Percentiles rank a stretch among this genome's conserved stretches.
Conservation (phyloP, 2,329 filamentous ascomycete species). For the Cercospora sp. region DNA sequence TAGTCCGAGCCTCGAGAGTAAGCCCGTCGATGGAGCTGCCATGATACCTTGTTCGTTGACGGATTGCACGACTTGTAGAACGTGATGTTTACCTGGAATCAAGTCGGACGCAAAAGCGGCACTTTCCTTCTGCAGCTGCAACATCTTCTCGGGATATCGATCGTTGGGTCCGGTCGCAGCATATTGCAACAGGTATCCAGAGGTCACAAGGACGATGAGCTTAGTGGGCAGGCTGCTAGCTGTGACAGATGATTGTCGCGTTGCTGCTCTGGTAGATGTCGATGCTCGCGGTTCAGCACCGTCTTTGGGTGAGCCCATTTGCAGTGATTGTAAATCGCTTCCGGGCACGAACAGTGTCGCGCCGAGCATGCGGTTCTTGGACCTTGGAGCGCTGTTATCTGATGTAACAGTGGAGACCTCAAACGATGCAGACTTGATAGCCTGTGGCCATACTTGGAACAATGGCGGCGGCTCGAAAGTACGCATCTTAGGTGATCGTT, state of each 20-base stretch:
- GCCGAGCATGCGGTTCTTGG: slow-evolving; percentile 19
- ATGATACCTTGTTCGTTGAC: slow-evolving; percentile 59
- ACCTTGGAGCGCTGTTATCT: slow-evolving; percentile 51
- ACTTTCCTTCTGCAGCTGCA: slow-evolving; percentile 71
- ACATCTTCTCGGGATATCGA: slow-evolving; percentile 69
- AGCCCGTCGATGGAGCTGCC: slow-evolving; percentile 56
- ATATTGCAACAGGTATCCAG: slow-evolving; percentile 75
- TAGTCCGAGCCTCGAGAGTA: slow-evolving; percentile 66
- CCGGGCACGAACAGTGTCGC: slow-evolving; percentile 17
- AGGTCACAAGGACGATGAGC: slow-evolving; percentile 69
- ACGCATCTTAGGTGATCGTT: slow-evolving; percentile 8
- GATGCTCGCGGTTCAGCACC: slow-evolving; percentile 23
- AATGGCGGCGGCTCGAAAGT: slow-evolving; percentile 63
- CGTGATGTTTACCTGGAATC: slow-evolving; percentile 78
- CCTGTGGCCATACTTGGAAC: slow-evolving; percentile 84
- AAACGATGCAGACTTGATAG: slow-evolving; percentile 71
- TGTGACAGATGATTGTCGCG: slow-evolving; percentile 16
- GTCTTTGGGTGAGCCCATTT: slow-evolving; percentile 10
- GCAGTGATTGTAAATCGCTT: slow-evolving; percentile 16
- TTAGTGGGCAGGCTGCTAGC: slow-evolving; percentile 62
- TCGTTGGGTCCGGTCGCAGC: slow-evolving; percentile 68
- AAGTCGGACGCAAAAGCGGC: slow-evolving; percentile 78
- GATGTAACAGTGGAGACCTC: slow-evolving; percentile 66
- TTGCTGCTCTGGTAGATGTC: slow-evolving; percentile 22
- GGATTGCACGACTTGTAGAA: slow-evolving; percentile 70